Evolutionary conservation across 2,329 filamentous ascomycete species (phyloP), one percentile per base, ranked within the genome.

Genomic region (Penicillium italicum): DNA sequence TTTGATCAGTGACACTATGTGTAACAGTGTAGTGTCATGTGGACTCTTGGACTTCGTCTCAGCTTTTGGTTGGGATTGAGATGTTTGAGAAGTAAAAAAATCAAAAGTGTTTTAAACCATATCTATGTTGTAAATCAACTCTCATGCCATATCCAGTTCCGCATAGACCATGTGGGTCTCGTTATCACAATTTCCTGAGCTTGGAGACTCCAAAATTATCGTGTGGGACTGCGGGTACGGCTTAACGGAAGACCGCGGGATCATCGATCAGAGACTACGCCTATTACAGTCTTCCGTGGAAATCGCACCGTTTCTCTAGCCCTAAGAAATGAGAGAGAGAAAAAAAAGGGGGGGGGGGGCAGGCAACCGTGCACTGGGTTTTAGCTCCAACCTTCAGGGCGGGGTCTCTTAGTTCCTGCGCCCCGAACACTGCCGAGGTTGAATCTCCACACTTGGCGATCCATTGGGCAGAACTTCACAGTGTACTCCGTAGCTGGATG

Each of bases 361-460:
- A 63, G 58, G 54, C 61, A 59, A 48, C 56, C 41, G 51, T 53
- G 43, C 53, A 33, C 47, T 22, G 18, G 37, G 20, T 44, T 40
- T 62, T 65, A 65, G 63, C 55, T 53, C 60, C 58, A 64, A 62
- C 58, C 48, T 61, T 64, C 58, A 62, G 51, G 49, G 51, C 48
- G 60, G 60, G 59, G 49, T 57, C 53, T 45, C 52, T 55, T 37
- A 43, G 31, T 28, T 31, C 14, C 24, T 48, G 44, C 43, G 33
- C 18, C 43, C 45, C 42, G 42, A 53, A 40, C 34, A 53, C 22
- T 40, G 5, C 36, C 36, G 38, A 38, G 18, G 18, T 42, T 28
- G 33, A 31, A 43, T 24, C 28, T 28, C 22, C 20, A 41, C 33
- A 24, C 16, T 48, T 31, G 46, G 22, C 14, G 50, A 45, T 31